phyloP scores from a whole-genome alignment of 2,329 filamentous ascomycete genomes.

The Alternaria triticina region DNA sequence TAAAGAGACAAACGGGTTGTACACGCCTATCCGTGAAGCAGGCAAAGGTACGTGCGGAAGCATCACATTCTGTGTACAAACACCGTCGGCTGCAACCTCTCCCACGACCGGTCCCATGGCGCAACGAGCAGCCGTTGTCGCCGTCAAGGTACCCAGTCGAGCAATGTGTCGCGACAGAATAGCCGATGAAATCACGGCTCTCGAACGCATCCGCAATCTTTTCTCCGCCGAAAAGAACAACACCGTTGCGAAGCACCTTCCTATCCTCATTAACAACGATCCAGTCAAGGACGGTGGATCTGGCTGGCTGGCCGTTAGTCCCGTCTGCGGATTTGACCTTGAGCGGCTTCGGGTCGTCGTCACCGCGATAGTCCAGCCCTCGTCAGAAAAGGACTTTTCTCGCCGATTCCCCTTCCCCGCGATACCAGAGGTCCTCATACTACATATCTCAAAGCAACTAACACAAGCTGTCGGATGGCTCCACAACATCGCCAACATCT shows the following conservation, averaged over 20 bases:
- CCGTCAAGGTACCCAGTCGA: neutral
- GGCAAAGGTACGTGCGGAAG: neutral
- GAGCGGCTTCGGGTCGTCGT: neutral
- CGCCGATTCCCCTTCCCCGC: neutral
- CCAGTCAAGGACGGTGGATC: neutral
- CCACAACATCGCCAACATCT: neutral
- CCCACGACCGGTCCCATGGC: neutral
- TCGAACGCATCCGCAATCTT: neutral
- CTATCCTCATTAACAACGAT: neutral
- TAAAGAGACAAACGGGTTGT: neutral
- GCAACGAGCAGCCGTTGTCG: neutral
- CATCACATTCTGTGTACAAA: neutral
- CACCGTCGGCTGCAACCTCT: neutral
- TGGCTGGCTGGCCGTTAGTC: neutral
- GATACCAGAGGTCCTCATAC: neutral
- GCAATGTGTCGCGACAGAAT: neutral
- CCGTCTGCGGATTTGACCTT: neutral
- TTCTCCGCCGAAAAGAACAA: neutral
- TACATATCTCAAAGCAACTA: neutral
- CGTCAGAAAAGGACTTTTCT: too few species aligned
- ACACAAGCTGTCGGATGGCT: neutral
- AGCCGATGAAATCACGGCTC: neutral
- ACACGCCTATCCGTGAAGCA: neutral
- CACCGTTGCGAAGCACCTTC: neutral
- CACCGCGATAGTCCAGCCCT: neutral